Percentiles rank a stretch among this genome's conserved stretches.
Conservation (phyloP, 441 rosid genomes). For the Aquilaria agallochum region DNA sequence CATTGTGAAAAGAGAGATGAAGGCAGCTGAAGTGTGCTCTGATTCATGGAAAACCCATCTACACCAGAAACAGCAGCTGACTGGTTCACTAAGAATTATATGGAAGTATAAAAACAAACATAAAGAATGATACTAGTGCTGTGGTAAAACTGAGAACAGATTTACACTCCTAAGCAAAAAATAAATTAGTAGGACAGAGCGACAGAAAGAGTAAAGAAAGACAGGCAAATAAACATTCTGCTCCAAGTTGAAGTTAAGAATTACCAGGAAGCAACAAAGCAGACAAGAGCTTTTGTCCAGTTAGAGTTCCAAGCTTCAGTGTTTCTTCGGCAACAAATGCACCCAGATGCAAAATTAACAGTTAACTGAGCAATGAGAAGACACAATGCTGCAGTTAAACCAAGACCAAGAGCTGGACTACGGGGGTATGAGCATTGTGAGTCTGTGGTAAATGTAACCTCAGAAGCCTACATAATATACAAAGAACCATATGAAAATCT, state of each 20-base stretch:
- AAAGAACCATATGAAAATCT: background rate
- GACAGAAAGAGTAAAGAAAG: background rate
- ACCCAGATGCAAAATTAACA: constrained; percentile 59
- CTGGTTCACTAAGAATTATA: no score
- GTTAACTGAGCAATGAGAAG: constrained; percentile 72
- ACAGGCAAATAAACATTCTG: background rate
- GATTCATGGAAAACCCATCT: no score
- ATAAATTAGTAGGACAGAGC: background rate
- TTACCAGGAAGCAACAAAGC: constrained; percentile 83
- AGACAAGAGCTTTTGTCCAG: constrained; percentile 57
- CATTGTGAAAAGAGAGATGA: no score
- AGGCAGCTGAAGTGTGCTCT: no score
- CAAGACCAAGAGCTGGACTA: constrained; percentile 77
- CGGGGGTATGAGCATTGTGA: constrained; percentile 63
- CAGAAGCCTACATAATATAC: constrained; percentile 46
- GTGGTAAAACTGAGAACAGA: background rate
- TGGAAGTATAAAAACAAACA: background rate
- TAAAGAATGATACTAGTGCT: background rate
- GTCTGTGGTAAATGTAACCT: constrained; percentile 37
- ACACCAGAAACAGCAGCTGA: no score
- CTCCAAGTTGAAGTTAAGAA: constrained; percentile 11
- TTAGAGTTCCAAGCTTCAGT: constrained; percentile 45
- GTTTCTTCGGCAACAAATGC: constrained; percentile 73
- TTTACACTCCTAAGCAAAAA: background rate
- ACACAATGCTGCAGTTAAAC: constrained; percentile 64